A percentile compares a stretch with the other conserved stretches of the same genome.
These are phyloP conservation scores for Dendrocalamus sinicus DNA, from an alignment of 176 grass and related monocot species.

Conservation along the genomic window DNA sequence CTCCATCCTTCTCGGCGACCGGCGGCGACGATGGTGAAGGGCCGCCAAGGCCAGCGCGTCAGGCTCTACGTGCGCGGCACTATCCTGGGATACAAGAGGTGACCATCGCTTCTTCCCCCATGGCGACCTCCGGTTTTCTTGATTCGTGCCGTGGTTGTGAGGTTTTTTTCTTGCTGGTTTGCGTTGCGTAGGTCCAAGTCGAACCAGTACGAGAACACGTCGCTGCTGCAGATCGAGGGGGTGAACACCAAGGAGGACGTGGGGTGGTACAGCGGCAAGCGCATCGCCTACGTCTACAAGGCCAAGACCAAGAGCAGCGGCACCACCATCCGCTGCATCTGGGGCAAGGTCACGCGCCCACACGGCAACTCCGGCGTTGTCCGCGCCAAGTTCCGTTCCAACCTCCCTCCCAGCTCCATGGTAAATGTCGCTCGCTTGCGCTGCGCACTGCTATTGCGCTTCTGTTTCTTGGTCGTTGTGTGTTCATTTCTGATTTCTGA, in stretches of 20 bases:
- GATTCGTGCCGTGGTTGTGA: not conserved
- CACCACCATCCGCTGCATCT: slow-evolving; percentile 55
- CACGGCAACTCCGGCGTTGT: slow-evolving; percentile 75
- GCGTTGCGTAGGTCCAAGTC: slow-evolving; percentile 58
- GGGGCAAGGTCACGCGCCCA: slow-evolving; percentile 69
- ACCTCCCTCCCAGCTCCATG: slow-evolving; percentile 67
- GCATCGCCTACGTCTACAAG: slow-evolving; percentile 82
- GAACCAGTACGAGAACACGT: slow-evolving; percentile 76
- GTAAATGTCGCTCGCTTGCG: not conserved
- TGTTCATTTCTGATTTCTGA: not conserved
- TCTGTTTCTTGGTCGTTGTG: not conserved
- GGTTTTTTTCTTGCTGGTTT: not conserved
- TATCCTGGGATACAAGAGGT: slow-evolving; percentile 76
- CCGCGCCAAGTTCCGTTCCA: slow-evolving; percentile 64
- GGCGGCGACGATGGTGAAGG: slow-evolving; percentile 57
- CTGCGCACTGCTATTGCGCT: not conserved
- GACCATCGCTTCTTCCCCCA: not conserved
- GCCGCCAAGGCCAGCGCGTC: slow-evolving; percentile 56
- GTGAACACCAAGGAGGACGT: slow-evolving; percentile 74
- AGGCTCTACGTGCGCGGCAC: slow-evolving; percentile 71
- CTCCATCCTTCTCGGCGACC: not conserved
- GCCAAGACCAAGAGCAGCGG: slow-evolving; percentile 69
- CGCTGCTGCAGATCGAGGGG: slow-evolving; percentile 65
- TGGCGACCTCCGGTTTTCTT: not conserved
- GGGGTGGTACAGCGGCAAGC: slow-evolving; percentile 66